phyloP scores from a whole-genome alignment of 331 rosid genomes.

The Ulmus americana region DNA sequence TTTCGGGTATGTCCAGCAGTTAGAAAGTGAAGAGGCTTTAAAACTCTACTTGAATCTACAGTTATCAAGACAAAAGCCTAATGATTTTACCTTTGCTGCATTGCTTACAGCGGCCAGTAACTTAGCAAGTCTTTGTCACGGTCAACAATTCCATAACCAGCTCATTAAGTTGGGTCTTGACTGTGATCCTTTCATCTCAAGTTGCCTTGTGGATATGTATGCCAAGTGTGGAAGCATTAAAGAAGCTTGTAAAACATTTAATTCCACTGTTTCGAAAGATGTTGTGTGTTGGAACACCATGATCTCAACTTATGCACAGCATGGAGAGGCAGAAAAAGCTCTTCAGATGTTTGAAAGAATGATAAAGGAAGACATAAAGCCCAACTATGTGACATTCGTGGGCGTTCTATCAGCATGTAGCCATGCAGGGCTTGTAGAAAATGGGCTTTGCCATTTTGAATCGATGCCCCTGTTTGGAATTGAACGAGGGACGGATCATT shows the following conservation, averaged over 20 bases:
- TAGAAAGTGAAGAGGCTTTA: conserved; percentile 63
- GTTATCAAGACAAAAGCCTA: conserved; percentile 51
- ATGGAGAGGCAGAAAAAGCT: conserved; percentile 62
- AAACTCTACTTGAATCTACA: conserved; percentile 49
- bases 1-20: conserved; percentile 50
- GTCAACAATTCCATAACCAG: conserved; percentile 76
- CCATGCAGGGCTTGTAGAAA: conserved; percentile 71
- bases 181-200: conserved; percentile 56
- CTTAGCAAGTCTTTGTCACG: conserved; percentile 59
- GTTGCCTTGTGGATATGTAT: conserved; percentile 72
- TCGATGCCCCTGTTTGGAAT: conserved; percentile 52
- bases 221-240: conserved; percentile 67
- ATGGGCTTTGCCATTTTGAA: conserved; percentile 53
- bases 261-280: conserved; percentile 41
- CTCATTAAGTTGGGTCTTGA: conserved; percentile 61
- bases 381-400: conserved; percentile 70
- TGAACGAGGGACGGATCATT: conserved; percentile 67
- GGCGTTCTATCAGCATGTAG: conserved; percentile 72
- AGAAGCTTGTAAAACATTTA: conserved; percentile 53
- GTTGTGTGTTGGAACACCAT: conserved; percentile 83
- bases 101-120: conserved; percentile 56
- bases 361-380: conserved; percentile 43
- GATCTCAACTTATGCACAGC: conserved; percentile 72
- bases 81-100: conserved; percentile 76
- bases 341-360: conserved; percentile 46